Percentiles rank a stretch among this genome's conserved stretches.
These are phyloP conservation scores for Chaetomium strumarium DNA, from an alignment of 2,329 filamentous ascomycete species.

Conservation along the genomic window DNA sequence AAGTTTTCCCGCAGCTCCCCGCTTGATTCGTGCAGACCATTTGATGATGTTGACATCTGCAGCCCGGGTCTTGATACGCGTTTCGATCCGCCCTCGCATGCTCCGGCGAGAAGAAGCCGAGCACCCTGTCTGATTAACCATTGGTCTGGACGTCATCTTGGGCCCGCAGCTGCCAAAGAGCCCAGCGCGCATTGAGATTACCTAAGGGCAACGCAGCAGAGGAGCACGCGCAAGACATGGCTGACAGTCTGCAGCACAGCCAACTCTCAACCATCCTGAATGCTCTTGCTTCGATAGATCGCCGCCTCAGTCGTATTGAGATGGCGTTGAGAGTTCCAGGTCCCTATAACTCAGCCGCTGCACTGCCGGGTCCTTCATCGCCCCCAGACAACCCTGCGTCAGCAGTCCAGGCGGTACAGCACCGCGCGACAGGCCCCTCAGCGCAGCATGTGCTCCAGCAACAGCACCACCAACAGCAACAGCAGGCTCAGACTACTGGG, in stretches of 20 bases:
- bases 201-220: too few relatives aligned
- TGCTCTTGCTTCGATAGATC: slow-evolving; percentile 28
- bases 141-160: too few relatives aligned
- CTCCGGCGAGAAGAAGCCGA: too few relatives aligned
- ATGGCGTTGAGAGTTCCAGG: slow-evolving; percentile 17
- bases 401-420: slow-evolving; percentile 6
- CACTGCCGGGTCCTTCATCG: neutral
- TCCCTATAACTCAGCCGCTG: neutral
- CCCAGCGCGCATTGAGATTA: too few relatives aligned
- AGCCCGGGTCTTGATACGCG: too few relatives aligned
- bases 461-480: neutral
- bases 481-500: too few relatives aligned
- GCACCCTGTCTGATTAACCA: too few relatives aligned
- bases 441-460: neutral
- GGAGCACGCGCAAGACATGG: too few relatives aligned
- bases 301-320: slow-evolving; percentile 29
- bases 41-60: slow-evolving; percentile 20
- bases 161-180: too few relatives aligned
- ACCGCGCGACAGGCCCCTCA: slow-evolving; percentile 1
- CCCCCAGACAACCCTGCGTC: slow-evolving; percentile 6
- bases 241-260: slow-evolving; percentile 19
- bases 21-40: slow-evolving; percentile 25
- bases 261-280: slow-evolving; percentile 24
- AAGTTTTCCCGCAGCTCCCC: slow-evolving; percentile 21
- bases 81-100: too few relatives aligned